Evolutionary conservation across 2,329 filamentous ascomycete genomes (phyloP), one percentile per base, ranked within the genome.

Genomic region (Simplicillium aogashimaense): DNA sequence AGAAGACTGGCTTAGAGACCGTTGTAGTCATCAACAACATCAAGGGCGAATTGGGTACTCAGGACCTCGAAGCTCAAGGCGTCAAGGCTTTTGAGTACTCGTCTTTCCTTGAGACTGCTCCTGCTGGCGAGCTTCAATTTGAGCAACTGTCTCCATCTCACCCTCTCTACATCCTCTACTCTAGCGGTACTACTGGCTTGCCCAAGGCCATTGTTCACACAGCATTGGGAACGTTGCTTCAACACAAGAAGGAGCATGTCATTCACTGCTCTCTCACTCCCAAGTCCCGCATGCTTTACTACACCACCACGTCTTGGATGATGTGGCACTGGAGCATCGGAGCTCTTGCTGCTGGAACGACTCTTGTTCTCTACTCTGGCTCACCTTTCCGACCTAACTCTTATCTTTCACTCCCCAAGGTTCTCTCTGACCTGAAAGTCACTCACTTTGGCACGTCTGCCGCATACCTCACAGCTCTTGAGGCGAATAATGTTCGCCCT

Each of bases 281-380:
- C 0, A 66, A 70, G 2, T 86, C 88, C 33, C 75, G 82, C 15
- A 72, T 95, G 54, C 85, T 95, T 60, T 95, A 95, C 66, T 95
- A 89, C 65, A 95, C 88, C 1, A 95, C 89, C 3, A 88, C 83
- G 10, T 94, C 87, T 0, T 95, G 89, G 92, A 97, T 98, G 89
- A 97, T 97, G 90, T 95, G 89, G 88, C 90, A 97, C 59, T 97
- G 90, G 89, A 81, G 89, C 32, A 76, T 95, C 15, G 90, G 86
- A 1, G 86, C 82, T 6, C 77, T 97, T 4, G 85, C 89, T 9
- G 81, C 78, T 25, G 90, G 90, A 39, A 76, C 85, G 10, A 90
- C 86, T 0, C 68, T 97, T 11, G 73, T 97, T 15, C 72, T 97
- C 4, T 98, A 95, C 61, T 86, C 94, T 39, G 92, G 92, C 36